Conservation (phyloP, 805 yeast genomes). For the Yamadazyma ubonensis region DNA sequence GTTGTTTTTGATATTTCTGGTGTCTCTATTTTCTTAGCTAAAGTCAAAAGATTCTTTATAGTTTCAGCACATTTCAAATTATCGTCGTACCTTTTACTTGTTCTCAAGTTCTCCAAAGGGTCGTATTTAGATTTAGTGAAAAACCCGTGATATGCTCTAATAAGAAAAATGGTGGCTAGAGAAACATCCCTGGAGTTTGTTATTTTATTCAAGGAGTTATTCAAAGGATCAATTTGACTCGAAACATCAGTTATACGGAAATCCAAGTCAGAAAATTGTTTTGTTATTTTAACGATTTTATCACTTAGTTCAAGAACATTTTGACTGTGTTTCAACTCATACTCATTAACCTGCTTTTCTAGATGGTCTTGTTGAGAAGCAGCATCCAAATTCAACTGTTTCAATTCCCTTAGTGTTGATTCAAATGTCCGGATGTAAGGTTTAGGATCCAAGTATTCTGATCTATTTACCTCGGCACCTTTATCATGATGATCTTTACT, state of each 20-base stretch:
- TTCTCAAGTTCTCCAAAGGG: constrained; percentile 58
- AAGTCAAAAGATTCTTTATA: constrained; percentile 59
- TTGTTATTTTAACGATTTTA: constrained; percentile 45
- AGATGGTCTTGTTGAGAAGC: constrained; percentile 47
- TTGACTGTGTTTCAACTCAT: constrained; percentile 65
- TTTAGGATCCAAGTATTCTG: constrained; percentile 76
- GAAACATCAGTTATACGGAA: constrained; percentile 55
- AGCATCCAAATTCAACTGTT: constrained; percentile 58
- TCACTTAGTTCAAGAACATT: constrained; percentile 58
- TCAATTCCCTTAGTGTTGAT: constrained; percentile 71
- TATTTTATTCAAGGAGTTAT: constrained; percentile 63
- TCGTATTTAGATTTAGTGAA: constrained; percentile 52
- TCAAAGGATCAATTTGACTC: constrained; percentile 63
- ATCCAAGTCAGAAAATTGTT: constrained; percentile 52
- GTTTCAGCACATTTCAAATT: constrained; percentile 66
- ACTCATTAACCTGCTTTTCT: constrained; percentile 55
- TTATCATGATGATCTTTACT: constrained; percentile 62
- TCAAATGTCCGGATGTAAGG: constrained; percentile 95
- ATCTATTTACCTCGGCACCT: constrained; percentile 49
- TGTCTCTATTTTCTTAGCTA: constrained; percentile 64
- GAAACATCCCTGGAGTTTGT: constrained; percentile 75
- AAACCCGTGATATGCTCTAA: constrained; percentile 76
- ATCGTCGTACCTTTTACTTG: constrained; percentile 47
- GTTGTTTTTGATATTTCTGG: constrained; percentile 48
- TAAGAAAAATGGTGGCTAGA: constrained; percentile 65